Percentiles rank a stretch among this genome's conserved stretches.
phyloP scores from a whole-genome alignment of 2,329 filamentous ascomycete species.

The Stachybotrys chartarum region DNA sequence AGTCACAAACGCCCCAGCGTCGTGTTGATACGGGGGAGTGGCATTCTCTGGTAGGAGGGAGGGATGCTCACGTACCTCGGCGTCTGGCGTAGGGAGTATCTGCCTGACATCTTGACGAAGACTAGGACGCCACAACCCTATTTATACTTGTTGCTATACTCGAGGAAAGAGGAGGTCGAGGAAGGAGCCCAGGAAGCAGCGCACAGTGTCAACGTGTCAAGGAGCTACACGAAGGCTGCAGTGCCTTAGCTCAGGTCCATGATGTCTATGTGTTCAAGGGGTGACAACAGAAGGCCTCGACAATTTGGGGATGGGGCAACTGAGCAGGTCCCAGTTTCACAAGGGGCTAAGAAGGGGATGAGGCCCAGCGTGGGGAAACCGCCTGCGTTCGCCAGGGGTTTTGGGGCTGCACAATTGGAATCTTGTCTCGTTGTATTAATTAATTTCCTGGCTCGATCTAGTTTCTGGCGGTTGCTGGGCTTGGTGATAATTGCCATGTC shows the following conservation, averaged over 20 bases:
- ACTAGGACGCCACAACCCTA: neutral
- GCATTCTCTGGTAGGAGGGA: neutral
- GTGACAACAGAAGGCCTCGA: neutral
- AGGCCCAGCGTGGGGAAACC: neutral
- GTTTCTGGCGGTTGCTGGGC: too few species aligned
- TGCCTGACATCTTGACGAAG: conserved; percentile 23
- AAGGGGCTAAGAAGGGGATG: neutral
- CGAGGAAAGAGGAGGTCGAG: conserved; percentile 2
- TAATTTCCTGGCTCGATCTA: neutral
- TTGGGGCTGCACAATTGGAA: neutral
- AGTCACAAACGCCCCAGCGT: too few species aligned
- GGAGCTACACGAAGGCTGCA: neutral
- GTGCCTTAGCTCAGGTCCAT: neutral
- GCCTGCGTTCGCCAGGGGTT: neutral
- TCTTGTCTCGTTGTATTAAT: neutral
- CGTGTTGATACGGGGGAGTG: neutral
- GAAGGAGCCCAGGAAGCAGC: conserved; percentile 3
- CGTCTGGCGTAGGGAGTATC: conserved; percentile 30
- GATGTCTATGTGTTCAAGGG: neutral
- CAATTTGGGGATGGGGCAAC: neutral
- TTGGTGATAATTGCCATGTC: neutral
- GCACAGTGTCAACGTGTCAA: neutral
- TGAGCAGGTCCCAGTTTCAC: neutral
- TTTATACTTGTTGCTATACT: neutral
- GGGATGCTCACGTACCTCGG: conserved; percentile 22